phyloP scores from a whole-genome alignment of 495 filamentous ascomycete genomes.

The Saxispiralis lemnorum region DNA sequence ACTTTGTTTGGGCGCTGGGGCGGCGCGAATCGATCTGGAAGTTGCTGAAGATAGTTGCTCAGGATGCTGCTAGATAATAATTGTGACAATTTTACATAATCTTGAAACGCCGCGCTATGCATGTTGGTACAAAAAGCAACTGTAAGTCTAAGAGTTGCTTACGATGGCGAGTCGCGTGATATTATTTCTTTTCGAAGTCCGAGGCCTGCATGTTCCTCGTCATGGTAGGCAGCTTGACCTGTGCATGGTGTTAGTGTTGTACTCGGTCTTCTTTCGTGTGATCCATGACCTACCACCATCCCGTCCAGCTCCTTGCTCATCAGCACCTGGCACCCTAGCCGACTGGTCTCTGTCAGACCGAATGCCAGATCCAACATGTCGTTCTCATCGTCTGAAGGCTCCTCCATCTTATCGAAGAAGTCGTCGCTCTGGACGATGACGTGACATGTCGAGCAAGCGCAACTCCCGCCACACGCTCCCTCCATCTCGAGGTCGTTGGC shows the following conservation, averaged over 20 bases:
- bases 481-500: constrained; percentile 95
- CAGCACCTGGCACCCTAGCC: constrained; percentile 84
- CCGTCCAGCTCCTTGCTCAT: constrained; percentile 87
- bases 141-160: not conserved
- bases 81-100: not conserved
- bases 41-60: no score
- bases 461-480: constrained; percentile 88
- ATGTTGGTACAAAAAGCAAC: not conserved
- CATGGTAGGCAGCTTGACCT: constrained; percentile 59
- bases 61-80: no score
- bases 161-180: not conserved
- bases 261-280: not conserved
- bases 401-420: constrained; percentile 71
- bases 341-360: constrained; percentile 84
- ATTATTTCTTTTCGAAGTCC: constrained; percentile 51
- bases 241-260: not conserved
- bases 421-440: constrained; percentile 73
- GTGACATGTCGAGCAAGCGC: constrained; percentile 94
- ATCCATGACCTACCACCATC: constrained; percentile 37
- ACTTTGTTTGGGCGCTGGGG: no score
- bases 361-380: constrained; percentile 98
- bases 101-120: constrained; percentile 11
- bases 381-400: constrained; percentile 93
- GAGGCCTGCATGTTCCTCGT: constrained; percentile 91
- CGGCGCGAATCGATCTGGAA: no score